phyloP scores from a whole-genome alignment of 345 rosid species.

The Combretum micranthum region DNA sequence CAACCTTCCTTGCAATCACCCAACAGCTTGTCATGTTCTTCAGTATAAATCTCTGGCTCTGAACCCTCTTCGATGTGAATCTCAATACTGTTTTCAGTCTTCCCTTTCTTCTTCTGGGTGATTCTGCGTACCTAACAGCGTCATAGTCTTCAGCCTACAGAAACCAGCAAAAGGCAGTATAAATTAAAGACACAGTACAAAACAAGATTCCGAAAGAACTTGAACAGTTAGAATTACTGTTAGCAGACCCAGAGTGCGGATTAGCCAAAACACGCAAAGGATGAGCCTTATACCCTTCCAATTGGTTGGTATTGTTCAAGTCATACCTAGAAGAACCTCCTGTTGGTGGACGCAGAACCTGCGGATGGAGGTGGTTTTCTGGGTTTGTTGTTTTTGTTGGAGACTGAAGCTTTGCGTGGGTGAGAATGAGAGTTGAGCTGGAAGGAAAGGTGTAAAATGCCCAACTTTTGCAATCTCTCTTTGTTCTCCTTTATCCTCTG shows the following conservation, averaged over 20 bases:
- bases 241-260: too few relatives aligned
- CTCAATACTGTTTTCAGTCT: not conserved
- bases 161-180: too few relatives aligned
- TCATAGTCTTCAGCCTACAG: too few relatives aligned
- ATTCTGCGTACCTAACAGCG: too few relatives aligned
- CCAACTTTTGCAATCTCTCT: slow-evolving; percentile 26
- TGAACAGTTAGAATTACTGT: too few relatives aligned
- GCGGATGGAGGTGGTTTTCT: not conserved
- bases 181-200: too few relatives aligned
- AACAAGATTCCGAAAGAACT: too few relatives aligned
- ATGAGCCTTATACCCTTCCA: too few relatives aligned
- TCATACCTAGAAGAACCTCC: slow-evolving; percentile 28
- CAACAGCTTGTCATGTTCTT: not conserved
- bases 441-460: slow-evolving; percentile 17
- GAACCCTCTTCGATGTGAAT: not conserved
- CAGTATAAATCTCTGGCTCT: not conserved
- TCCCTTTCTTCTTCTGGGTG: not conserved
- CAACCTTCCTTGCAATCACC: slow-evolving; percentile 1
- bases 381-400: not conserved
- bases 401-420: not conserved
- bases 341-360: slow-evolving; percentile 9
- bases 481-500: slow-evolving; percentile 28
- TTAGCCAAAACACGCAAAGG: too few relatives aligned
- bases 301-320: too few relatives aligned
- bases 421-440: slow-evolving; percentile 10